Percentiles rank a stretch among this genome's conserved stretches.
These are phyloP conservation scores for Polytrichum formosum DNA, from an alignment of 225 moss, liverwort and hornwort genomes.

Conservation along the genomic window DNA sequence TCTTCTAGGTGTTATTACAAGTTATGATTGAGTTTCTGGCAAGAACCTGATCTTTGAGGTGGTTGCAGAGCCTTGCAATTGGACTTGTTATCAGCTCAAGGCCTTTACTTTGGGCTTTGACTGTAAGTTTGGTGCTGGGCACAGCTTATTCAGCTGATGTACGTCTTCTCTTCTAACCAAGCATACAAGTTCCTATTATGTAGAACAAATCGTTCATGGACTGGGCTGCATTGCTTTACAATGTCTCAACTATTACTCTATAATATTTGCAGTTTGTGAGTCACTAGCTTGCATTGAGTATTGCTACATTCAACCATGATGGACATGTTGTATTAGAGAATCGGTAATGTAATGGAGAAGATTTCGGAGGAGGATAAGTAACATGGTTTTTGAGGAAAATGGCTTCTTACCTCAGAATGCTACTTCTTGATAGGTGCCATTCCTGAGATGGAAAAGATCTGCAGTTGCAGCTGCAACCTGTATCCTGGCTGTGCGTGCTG, in stretches of 20 bases:
- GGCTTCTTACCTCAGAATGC: too few relatives aligned
- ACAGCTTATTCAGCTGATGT: slow-evolving; percentile 91
- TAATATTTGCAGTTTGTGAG: too few relatives aligned
- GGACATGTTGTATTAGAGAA: too few relatives aligned
- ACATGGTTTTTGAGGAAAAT: too few relatives aligned
- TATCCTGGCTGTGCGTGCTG: slow-evolving; percentile 79
- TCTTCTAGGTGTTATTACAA: too few relatives aligned
- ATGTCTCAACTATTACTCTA: too few relatives aligned
- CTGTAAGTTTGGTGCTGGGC: slow-evolving; percentile 73
- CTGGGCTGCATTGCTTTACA: too few relatives aligned
- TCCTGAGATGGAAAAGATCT: slow-evolving; percentile 86
- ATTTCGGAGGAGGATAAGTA: too few relatives aligned
- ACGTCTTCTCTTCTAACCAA: slow-evolving; percentile 13
- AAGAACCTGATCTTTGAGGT: slow-evolving; percentile 2
- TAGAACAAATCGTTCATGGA: too few relatives aligned
- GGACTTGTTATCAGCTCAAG: slow-evolving; percentile 67
- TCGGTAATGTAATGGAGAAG: too few relatives aligned
- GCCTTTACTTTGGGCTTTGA: slow-evolving; percentile 75
- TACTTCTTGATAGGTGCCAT: slow-evolving; percentile 43
- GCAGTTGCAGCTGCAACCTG: slow-evolving; percentile 83
- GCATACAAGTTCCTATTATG: neutral
- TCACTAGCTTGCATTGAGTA: too few relatives aligned
- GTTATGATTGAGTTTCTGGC: neutral
- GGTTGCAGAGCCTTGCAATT: slow-evolving; percentile 63
- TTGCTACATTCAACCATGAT: too few relatives aligned